Base-by-base conservation (phyloP, 108 stramenopile species). In the Cyclotella atomus region DNA sequence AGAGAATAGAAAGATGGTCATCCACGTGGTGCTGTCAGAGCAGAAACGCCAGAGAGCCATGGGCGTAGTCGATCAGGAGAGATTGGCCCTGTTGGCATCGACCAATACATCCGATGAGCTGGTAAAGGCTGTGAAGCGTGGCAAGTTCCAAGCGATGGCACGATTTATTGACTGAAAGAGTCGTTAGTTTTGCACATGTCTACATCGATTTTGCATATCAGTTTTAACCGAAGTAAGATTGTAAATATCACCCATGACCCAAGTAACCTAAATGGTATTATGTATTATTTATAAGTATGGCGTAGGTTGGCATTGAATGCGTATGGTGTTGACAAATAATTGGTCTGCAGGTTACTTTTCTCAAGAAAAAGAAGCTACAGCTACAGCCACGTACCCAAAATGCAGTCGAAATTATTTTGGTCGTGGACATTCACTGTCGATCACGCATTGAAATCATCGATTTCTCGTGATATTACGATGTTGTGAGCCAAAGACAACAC, bases 111-210 rank as follows among this genome's bases (percentile, higher is more conserved):
- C 47, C 1, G 73, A 74, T 2, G 41, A 72, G 6, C 45, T 62
- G 9, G 29, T 15, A 21, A 36, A 34, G 35, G 80, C 73, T n/a
- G 35, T 41, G 45, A 70, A 65, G 55, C 43, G 80, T 25, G 80
- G 73, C 12, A 72, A 72, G 38, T 79, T 72, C 32, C 78, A 79
- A 55, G 78, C 71, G 59, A 59, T 79, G 70, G 70, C 78, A 29
- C 63, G 69, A 35, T 70, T 63, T 29, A 57, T 77, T 20, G 60
- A 47, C 49, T 65, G 47, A 27, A 8, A 17, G 28, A 15, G 27
- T 3, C 14, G 5, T 57, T 57, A 3, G 32, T 15, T 7, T 53
- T 9, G 38, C 38, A 41, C n/a, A n/a, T n/a, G n/a, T n/a, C n/a
- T n/a, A n/a, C n/a, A 41, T 41, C 7, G 38, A 41, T 41, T 41